A percentile compares a stretch with the other conserved stretches of the same genome.
phyloP scores from a whole-genome alignment of 148 eudicot genomes.

The Diospyros kaki region DNA sequence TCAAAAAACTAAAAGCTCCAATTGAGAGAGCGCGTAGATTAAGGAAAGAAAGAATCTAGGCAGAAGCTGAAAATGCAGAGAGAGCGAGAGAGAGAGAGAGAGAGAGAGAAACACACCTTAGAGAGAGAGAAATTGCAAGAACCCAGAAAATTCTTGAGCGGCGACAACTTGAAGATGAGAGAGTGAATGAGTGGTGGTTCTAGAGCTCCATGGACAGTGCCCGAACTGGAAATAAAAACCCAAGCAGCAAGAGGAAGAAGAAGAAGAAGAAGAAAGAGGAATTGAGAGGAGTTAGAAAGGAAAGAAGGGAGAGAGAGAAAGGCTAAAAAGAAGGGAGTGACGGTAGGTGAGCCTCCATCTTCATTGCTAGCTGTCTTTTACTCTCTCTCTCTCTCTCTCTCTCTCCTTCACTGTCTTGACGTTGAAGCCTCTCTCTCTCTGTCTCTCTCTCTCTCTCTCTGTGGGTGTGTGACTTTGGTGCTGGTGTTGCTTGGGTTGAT shows the following conservation, averaged over 20 bases:
- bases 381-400: slow-evolving; percentile 9
- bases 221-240: too few relatives aligned
- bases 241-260: too few relatives aligned
- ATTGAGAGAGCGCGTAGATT: neutral
- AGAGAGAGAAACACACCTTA: neutral
- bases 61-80: neutral
- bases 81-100: too few relatives aligned
- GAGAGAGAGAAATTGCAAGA: too few relatives aligned
- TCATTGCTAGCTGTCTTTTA: slow-evolving; percentile 44
- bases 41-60: neutral
- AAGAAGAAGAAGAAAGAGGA: too few relatives aligned
- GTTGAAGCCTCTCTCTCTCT: slow-evolving; percentile 36
- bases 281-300: neutral
- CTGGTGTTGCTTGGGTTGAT: neutral
- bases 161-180: too few relatives aligned
- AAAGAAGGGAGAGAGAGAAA: slow-evolving; percentile 6
- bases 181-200: too few relatives aligned
- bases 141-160: too few relatives aligned
- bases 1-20: neutral
- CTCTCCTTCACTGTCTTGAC: slow-evolving; percentile 35
- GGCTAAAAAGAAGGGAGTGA: slow-evolving; percentile 23
- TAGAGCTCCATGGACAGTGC: too few relatives aligned
- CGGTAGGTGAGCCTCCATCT: slow-evolving; percentile 36
- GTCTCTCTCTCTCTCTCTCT: neutral
- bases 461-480: neutral